Evolutionary conservation across 2,329 filamentous ascomycete species (phyloP).

Genomic region (Colletotrichum australisinense): DNA sequence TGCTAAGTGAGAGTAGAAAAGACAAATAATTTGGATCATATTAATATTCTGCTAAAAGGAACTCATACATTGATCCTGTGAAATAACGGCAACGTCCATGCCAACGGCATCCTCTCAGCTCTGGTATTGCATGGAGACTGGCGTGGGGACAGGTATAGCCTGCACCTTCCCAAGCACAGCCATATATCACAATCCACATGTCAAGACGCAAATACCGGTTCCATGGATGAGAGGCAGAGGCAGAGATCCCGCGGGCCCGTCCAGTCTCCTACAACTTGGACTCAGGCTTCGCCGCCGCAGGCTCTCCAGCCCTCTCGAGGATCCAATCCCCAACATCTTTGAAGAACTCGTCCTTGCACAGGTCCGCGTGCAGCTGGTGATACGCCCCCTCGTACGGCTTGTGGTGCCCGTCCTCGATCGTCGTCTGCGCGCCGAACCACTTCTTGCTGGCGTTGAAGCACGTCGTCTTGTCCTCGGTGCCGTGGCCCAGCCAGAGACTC

Average conservation of each 20-base stretch:
- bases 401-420: conserved; percentile 75
- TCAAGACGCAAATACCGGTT: background rate
- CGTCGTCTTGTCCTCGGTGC: conserved; percentile 78
- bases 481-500: conserved; percentile 80
- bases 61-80: background rate
- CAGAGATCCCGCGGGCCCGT: background rate
- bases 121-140: background rate
- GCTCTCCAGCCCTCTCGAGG: conserved; percentile 50
- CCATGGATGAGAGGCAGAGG: background rate
- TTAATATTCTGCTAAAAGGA: no score
- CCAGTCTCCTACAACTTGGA: conserved; percentile 51
- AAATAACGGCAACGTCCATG: background rate
- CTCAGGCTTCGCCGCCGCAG: conserved; percentile 39
- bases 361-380: conserved; percentile 78
- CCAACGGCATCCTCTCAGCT: background rate
- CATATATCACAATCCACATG: background rate
- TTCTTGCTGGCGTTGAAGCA: conserved; percentile 72
- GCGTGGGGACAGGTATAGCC: background rate
- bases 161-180: background rate
- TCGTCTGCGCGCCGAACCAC: conserved; percentile 69
- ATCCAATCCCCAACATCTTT: conserved; percentile 77
- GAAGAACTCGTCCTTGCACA: conserved; percentile 63
- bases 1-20: no score
- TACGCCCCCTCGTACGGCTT: conserved; percentile 81
- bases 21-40: no score